These are phyloP conservation scores for Chenopodium berlandieri DNA, from an alignment of 148 eudicot species.

Conservation along the genomic window DNA sequence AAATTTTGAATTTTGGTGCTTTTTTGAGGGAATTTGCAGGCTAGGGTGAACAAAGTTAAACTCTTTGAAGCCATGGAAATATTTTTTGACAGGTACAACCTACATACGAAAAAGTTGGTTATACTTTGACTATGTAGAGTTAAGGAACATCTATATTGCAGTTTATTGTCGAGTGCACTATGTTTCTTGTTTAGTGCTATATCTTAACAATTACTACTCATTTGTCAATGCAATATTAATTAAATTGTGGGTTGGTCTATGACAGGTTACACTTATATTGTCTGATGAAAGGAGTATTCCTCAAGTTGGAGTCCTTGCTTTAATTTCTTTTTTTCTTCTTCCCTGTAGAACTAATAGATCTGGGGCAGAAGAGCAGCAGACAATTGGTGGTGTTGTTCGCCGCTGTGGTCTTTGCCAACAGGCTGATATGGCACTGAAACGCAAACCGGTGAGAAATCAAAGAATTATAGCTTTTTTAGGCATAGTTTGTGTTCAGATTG, in stretches of 20 bases:
- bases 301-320: neutral
- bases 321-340: conserved; percentile 10
- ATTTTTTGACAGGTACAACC: conserved; percentile 74
- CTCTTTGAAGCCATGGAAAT: conserved; percentile 85
- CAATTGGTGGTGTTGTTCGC: conserved; percentile 58
- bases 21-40: conserved; percentile 43
- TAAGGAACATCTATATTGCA: neutral
- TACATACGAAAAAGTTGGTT: neutral
- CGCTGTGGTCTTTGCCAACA: conserved; percentile 71
- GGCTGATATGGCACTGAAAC: conserved; percentile 80
- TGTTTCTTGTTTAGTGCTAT: neutral
- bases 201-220: neutral
- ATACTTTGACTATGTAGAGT: neutral
- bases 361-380: conserved; percentile 51
- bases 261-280: neutral
- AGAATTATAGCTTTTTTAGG: neutral
- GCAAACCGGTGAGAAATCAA: conserved; percentile 55
- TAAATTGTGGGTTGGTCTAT: neutral
- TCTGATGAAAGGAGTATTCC: neutral
- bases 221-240: neutral
- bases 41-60: conserved; percentile 71
- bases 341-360: conserved; percentile 58
- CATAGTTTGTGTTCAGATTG: conserved; percentile 4
- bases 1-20: neutral
- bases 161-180: neutral